phyloP scores from a whole-genome alignment of 2,329 filamentous ascomycete genomes.

The Lasiodiplodia sp. region DNA sequence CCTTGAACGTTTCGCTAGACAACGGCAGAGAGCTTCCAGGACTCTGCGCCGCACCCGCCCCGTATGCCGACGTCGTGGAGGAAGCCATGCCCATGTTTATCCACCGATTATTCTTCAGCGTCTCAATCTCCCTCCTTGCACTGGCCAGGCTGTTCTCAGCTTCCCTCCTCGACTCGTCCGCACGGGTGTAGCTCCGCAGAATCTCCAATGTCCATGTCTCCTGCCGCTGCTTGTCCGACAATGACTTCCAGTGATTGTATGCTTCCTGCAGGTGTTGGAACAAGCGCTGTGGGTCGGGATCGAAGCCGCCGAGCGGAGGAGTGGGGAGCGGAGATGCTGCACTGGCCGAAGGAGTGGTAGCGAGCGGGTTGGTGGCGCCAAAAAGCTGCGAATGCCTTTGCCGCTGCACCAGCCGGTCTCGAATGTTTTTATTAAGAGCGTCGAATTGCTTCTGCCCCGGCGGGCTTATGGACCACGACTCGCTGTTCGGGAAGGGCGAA shows the following conservation, averaged over 20 bases:
- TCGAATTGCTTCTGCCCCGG: slow-evolving; percentile 77
- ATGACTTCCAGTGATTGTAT: slow-evolving; percentile 76
- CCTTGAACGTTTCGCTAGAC: slow-evolving; percentile 46
- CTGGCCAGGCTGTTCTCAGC: slow-evolving; percentile 48
- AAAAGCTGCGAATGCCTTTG: slow-evolving; percentile 38
- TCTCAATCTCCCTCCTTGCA: slow-evolving; percentile 51
- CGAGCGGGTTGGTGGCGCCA: slow-evolving; percentile 38
- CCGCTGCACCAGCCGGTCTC: slow-evolving; percentile 64
- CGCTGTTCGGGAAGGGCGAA: slow-evolving; percentile 77
- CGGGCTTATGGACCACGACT: slow-evolving; percentile 81
- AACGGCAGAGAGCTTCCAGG: slow-evolving; percentile 47
- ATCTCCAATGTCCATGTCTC: slow-evolving; percentile 57
- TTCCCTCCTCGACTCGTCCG: slow-evolving; percentile 47
- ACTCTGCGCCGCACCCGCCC: slow-evolving; percentile 29
- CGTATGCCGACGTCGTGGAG: slow-evolving; percentile 31
- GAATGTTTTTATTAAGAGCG: slow-evolving; percentile 72
- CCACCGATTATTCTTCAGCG: slow-evolving; percentile 46
- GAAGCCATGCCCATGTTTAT: slow-evolving; percentile 34
- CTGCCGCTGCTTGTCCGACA: slow-evolving; percentile 59
- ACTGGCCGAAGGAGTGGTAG: slow-evolving; percentile 44
- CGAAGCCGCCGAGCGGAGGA: slow-evolving; percentile 43
- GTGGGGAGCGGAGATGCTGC: slow-evolving; percentile 50
- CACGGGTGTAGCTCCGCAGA: slow-evolving; percentile 53
- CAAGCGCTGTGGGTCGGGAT: slow-evolving; percentile 73
- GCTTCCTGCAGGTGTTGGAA: slow-evolving; percentile 78